phyloP scores from a whole-genome alignment of 2,329 filamentous ascomycete genomes.

The Sporothrix protearum region DNA sequence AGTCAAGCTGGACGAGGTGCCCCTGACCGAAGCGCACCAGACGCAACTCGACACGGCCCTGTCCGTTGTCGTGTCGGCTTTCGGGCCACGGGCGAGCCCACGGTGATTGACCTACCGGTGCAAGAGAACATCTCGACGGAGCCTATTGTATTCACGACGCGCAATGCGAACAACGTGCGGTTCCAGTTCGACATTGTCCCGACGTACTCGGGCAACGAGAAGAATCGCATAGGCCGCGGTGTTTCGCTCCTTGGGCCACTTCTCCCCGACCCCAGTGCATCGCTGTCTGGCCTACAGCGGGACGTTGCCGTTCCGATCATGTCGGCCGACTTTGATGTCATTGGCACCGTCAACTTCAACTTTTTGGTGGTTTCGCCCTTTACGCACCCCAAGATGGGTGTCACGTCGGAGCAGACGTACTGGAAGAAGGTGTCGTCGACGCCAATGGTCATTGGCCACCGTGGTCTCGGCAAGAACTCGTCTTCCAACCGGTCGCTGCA shows the following conservation, averaged over 20 bases:
- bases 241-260: slow-evolving; percentile 85
- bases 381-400: slow-evolving; percentile 85
- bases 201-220: slow-evolving; percentile 86
- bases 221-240: slow-evolving; percentile 82
- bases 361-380: slow-evolving; percentile 95
- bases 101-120: slow-evolving; percentile 85
- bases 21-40: slow-evolving; percentile 79
- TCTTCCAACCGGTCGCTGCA: slow-evolving; percentile 81
- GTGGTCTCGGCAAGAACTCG: slow-evolving; percentile 85
- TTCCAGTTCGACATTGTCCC: slow-evolving; percentile 92
- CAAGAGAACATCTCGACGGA: slow-evolving; percentile 93
- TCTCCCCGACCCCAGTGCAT: slow-evolving; percentile 75
- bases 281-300: slow-evolving; percentile 87
- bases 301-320: slow-evolving; percentile 91
- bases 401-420: slow-evolving; percentile 87
- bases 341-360: slow-evolving; percentile 94
- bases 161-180: slow-evolving; percentile 75
- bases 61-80: slow-evolving; percentile 84
- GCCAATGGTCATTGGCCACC: slow-evolving; percentile 67
- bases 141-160: slow-evolving; percentile 82
- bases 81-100: slow-evolving; percentile 82
- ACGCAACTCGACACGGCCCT: slow-evolving; percentile 93
- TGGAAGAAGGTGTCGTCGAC: slow-evolving; percentile 91
- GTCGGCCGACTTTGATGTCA: slow-evolving; percentile 79
- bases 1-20: slow-evolving; percentile 83